A percentile compares a stretch with the other conserved stretches of the same genome.
These are phyloP conservation scores for Aquilaria yunnanensis DNA, from an alignment of 345 rosid genomes.

Conservation along the genomic window DNA sequence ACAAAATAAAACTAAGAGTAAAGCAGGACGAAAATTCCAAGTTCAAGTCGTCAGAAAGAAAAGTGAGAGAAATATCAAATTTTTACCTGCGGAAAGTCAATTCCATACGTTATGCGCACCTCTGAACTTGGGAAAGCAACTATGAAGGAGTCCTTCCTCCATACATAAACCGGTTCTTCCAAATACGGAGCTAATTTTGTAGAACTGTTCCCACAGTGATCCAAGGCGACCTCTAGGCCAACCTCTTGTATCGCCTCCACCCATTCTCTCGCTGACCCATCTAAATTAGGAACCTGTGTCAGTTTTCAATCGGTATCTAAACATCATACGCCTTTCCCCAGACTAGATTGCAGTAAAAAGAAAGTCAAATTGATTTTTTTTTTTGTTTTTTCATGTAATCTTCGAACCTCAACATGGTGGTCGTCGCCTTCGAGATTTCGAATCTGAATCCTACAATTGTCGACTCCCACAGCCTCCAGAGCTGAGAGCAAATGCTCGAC, in stretches of 20 bases:
- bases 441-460: constrained; percentile 72
- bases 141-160: constrained; percentile 56
- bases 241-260: constrained; percentile 51
- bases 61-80: no score
- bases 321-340: not conserved
- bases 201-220: constrained; percentile 34
- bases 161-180: constrained; percentile 48
- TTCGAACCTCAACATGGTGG: constrained; percentile 45
- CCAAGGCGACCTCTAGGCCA: constrained; percentile 51
- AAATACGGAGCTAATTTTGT: constrained; percentile 57
- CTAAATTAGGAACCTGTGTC: constrained; percentile 73
- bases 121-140: constrained; percentile 60
- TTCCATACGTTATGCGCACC: constrained; percentile 66
- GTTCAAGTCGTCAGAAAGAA: not conserved
- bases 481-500: constrained; percentile 90
- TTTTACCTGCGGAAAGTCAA: constrained; percentile 68
- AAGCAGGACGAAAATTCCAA: not conserved
- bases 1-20: not conserved
- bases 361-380: not conserved
- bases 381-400: not conserved
- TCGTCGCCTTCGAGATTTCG: constrained; percentile 24
- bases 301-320: not conserved
- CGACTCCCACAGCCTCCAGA: constrained; percentile 69
- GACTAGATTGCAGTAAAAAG: not conserved
- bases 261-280: constrained; percentile 88